A percentile compares a stretch with the other conserved stretches of the same genome.
phyloP scores from a whole-genome alignment of 2,329 filamentous ascomycete species.

The Leptographium radiaticola region DNA sequence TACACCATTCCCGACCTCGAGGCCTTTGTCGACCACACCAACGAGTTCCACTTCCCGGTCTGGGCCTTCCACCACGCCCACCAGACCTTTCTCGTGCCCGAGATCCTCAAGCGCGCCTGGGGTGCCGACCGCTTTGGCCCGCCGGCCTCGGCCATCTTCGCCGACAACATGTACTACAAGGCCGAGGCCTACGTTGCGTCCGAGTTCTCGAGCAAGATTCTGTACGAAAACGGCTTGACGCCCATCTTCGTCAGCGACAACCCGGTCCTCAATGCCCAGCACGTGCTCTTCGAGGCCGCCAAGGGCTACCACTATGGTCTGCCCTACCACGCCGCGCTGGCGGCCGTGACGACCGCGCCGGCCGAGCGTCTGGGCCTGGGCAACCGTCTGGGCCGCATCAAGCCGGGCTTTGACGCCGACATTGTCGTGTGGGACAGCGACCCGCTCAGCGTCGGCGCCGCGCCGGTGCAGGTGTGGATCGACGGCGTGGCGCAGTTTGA shows the following conservation, averaged over 20 bases:
- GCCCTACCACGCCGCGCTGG: constrained; percentile 45
- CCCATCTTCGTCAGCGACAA: constrained; percentile 60
- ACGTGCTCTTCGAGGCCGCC: constrained; percentile 53
- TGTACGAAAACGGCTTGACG: constrained; percentile 52
- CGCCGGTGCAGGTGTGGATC: constrained; percentile 50
- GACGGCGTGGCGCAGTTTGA: constrained; percentile 47
- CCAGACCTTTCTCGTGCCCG: constrained; percentile 52
- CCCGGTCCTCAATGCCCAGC: constrained; percentile 56
- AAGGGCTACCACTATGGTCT: constrained; percentile 47
- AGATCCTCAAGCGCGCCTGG: constrained; percentile 45
- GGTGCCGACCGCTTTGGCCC: constrained; percentile 19
- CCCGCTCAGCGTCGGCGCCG: constrained; percentile 44
- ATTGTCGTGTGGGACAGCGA: constrained; percentile 51
- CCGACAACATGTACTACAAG: constrained; percentile 62
- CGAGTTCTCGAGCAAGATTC: constrained; percentile 51
- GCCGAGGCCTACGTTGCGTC: constrained; percentile 51
- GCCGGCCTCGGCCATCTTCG: constrained; percentile 30
- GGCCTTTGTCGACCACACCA: constrained; percentile 55
- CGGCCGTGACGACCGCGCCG: constrained; percentile 44
- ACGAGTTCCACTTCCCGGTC: constrained; percentile 56
- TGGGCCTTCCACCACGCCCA: constrained; percentile 60
- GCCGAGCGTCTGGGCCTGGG: constrained; percentile 45
- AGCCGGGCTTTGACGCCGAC: constrained; percentile 48
- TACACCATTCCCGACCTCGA: constrained; percentile 59
- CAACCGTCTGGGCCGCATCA: constrained; percentile 45